A percentile compares a stretch with the other conserved stretches of the same genome.
Conservation (phyloP, 2,329 filamentous ascomycete species). For the Neobulgaria alba region DNA sequence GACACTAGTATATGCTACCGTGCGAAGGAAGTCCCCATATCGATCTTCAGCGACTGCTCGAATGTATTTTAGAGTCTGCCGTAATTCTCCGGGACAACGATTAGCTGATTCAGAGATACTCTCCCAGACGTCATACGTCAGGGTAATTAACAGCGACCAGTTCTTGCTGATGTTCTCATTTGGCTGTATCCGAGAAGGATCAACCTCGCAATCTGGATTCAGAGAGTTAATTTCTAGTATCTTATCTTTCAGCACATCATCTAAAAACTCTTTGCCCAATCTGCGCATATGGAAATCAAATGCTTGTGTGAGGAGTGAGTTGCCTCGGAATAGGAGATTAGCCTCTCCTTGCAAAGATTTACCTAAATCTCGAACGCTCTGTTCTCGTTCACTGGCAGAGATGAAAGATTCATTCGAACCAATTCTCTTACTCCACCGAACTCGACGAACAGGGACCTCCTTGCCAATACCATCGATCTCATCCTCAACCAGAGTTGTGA, state of each 20-base stretch:
- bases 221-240: conserved; percentile 82
- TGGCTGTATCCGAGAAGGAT: conserved; percentile 67
- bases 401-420: conserved; percentile 63
- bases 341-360: conserved; percentile 78
- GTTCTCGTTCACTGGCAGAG: conserved; percentile 55
- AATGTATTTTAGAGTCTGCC: conserved; percentile 83
- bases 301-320: conserved; percentile 86
- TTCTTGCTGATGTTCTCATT: conserved; percentile 70
- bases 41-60: conserved; percentile 87
- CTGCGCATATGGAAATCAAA: conserved; percentile 94
- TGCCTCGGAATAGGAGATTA: conserved; percentile 90
- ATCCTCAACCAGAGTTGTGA: conserved; percentile 88
- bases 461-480: conserved; percentile 91
- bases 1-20: conserved; percentile 86
- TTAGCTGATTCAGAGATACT: conserved; percentile 68
- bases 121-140: conserved; percentile 80
- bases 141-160: conserved; percentile 66
- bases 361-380: conserved; percentile 67
- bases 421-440: conserved; percentile 62
- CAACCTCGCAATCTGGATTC: conserved; percentile 90
- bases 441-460: conserved; percentile 65
- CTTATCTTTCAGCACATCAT: conserved; percentile 78
- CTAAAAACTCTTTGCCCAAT: conserved; percentile 84
- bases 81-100: conserved; percentile 70
- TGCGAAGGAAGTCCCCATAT: conserved; percentile 85